Conservation (phyloP, 2,329 filamentous ascomycete species). For the Fusarium neocosmosporiellum region DNA sequence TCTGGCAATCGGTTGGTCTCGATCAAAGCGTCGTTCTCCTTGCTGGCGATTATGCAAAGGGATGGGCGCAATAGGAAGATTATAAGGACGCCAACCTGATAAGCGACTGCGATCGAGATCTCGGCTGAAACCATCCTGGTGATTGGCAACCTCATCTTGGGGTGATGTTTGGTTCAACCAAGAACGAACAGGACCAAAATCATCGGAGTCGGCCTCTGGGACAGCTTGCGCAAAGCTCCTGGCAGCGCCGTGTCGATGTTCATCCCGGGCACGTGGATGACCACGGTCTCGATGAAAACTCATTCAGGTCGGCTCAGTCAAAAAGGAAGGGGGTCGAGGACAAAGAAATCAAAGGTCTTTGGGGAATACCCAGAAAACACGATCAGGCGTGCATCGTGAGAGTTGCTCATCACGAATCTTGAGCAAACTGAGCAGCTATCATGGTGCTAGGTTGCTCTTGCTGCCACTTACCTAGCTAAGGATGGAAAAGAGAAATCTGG, state of each 20-base stretch:
- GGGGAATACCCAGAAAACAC: neutral
- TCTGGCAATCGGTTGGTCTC: neutral
- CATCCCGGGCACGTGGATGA: neutral
- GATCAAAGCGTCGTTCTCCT: neutral
- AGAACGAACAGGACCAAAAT: conserved; percentile 10
- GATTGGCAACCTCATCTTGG: neutral
- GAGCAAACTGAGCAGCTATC: neutral
- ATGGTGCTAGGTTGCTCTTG: neutral
- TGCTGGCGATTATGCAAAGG: neutral
- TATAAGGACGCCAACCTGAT: conserved; percentile 13
- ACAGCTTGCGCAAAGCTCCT: neutral
- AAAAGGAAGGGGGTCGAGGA: neutral
- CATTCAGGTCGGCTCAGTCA: conserved; percentile 9
- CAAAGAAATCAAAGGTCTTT: neutral
- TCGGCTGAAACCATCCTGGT: neutral
- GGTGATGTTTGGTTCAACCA: conserved; percentile 18
- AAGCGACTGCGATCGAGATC: neutral
- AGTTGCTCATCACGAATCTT: neutral
- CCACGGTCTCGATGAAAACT: neutral
- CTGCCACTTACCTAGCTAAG: neutral
- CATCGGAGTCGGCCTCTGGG: neutral
- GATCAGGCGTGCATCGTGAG: neutral
- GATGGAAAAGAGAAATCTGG: neutral
- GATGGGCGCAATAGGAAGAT: conserved; percentile 8
- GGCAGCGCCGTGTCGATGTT: neutral